Evolutionary conservation across 257 asterid genomes (phyloP), one percentile per base, ranked within the genome.

Genomic region (Solanum lycopersicoides): DNA sequence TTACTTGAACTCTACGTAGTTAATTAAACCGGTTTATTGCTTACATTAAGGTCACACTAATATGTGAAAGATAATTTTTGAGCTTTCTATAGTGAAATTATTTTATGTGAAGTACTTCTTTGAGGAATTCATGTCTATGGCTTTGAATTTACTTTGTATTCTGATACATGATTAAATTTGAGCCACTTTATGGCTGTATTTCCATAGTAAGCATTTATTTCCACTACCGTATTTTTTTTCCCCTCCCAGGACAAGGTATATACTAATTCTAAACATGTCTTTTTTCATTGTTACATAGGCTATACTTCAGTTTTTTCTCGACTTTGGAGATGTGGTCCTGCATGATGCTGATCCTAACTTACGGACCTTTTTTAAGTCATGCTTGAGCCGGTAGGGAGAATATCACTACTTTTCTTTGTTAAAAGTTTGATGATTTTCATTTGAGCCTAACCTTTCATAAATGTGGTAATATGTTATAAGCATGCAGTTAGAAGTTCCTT

Each of bases 311-410:
- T 96, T 94, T 89, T 96, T 93, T 86, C 94, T 96, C 84, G 98
- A 96, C 88, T 94, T 94, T 87, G 98, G 98, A 66, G 99, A 96
- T 89, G 89, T 88, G 63, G 94, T 95, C 87, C 93, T 96, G 59
- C 97, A 94, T 82, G 98, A 96, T 89, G 97, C 99, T 77, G 99
- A 96, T 93, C 97, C 98, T 86, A 94, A 95, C 88, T 89, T 96
- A 89, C 89, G 93, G 94, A 94, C 96, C 28, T 95, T 94, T 89
- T 94, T 95, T 89, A 92, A 94, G 20, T 91, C 92, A 72, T 96
- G 98, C 87, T 91, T 96, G 93, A 96, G 98, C 93, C 93, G 98
- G 99, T 96, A 91, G 90, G 95, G 84, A 45, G 23, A 68, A 68
- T 30, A 30, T 50, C 69, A n/a, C 50, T 86, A 83, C 73, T 86